These are phyloP conservation scores for Coemansia sp. DNA, from an alignment of 192 early-diverging fungal genomes.

Conservation along the genomic window DNA sequence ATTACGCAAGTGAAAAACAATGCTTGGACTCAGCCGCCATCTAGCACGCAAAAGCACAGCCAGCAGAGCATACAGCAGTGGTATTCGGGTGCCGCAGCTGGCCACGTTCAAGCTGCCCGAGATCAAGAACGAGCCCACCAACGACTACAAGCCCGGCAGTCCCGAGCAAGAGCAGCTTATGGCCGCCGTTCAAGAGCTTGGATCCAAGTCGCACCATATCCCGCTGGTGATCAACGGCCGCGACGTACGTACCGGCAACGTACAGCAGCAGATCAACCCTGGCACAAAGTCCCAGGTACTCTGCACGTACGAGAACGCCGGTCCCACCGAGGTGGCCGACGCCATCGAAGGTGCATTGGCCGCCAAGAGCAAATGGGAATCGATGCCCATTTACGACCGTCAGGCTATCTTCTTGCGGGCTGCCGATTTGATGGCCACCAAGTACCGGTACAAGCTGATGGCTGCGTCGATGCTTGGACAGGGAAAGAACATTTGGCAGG, in stretches of 20 bases:
- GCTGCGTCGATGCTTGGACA: conserved; percentile 98
- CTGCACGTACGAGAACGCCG: conserved; percentile 83
- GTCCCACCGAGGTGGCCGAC: conserved; percentile 64
- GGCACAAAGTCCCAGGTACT: conserved; percentile 79
- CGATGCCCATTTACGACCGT: conserved; percentile 90
- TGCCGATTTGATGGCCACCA: conserved; percentile 86
- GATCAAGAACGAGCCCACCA: conserved; percentile 86
- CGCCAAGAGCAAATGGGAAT: conserved; percentile 88
- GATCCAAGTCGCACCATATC: conserved; percentile 66
- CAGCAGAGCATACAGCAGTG: conserved; percentile 16
- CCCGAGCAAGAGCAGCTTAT: conserved; percentile 71
- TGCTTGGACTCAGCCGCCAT: conserved; percentile 30
- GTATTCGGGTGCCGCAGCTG: conserved; percentile 60
- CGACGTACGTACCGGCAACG: conserved; percentile 69
- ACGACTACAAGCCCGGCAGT: conserved; percentile 74
- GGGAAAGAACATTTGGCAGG: conserved; percentile 98
- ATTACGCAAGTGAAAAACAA: neutral
- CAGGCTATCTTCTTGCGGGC: conserved; percentile 96
- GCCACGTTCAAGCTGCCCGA: conserved; percentile 79
- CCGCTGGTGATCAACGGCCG: conserved; percentile 85
- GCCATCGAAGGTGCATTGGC: conserved; percentile 86
- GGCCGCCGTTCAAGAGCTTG: conserved; percentile 76
- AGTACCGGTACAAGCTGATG: conserved; percentile 90
- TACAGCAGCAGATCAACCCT: conserved; percentile 75
- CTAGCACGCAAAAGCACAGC: conserved; percentile 9